A percentile compares a stretch with the other conserved stretches of the same genome.
Evolutionary conservation across 352 stramenopile species (phyloP).

Genomic region (Lagenidium giganteum): DNA sequence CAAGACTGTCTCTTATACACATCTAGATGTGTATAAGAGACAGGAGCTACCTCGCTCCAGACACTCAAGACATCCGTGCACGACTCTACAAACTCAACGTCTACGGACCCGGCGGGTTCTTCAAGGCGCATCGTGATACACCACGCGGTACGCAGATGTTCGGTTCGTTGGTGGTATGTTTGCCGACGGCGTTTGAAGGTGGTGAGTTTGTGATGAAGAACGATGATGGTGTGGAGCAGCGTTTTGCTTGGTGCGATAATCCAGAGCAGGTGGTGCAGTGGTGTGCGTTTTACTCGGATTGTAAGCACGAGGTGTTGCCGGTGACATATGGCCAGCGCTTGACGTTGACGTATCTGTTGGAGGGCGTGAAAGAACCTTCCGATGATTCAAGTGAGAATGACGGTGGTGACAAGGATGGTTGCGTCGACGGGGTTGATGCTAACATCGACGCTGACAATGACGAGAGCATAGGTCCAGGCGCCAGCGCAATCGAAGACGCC

Average conservation of each 20-base stretch:
- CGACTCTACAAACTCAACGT: conserved; percentile 11
- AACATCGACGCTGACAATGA: no score
- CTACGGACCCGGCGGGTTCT: conserved; percentile 8
- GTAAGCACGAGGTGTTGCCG: conserved; percentile 11
- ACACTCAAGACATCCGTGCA: not conserved
- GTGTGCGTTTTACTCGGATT: conserved; percentile 19
- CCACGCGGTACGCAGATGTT: conserved; percentile 5
- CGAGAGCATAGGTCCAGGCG: no score
- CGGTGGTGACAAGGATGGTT: no score
- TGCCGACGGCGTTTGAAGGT: conserved; percentile 4
- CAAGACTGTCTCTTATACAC: no score
- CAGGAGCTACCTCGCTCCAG: conserved; percentile 1
- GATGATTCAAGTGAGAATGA: no score
- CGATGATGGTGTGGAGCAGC: conserved; percentile 1
- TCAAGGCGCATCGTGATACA: conserved; percentile 12
- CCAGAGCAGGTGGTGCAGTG: no score
- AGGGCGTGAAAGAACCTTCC: no score
- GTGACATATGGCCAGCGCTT: conserved; percentile 6
- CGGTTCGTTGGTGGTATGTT: conserved; percentile 10
- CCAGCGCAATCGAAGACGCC: no score
- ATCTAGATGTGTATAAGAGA: no score
- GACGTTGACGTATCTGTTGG: conserved; percentile 13
- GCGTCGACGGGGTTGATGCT: no score
- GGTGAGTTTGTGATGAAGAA: conserved; percentile 10
- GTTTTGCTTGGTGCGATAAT: not conserved